A percentile compares a stretch with the other conserved stretches of the same genome.
These are phyloP conservation scores for Chrysoporthe cubensis DNA, from an alignment of 2,329 filamentous ascomycete species.

Conservation along the genomic window DNA sequence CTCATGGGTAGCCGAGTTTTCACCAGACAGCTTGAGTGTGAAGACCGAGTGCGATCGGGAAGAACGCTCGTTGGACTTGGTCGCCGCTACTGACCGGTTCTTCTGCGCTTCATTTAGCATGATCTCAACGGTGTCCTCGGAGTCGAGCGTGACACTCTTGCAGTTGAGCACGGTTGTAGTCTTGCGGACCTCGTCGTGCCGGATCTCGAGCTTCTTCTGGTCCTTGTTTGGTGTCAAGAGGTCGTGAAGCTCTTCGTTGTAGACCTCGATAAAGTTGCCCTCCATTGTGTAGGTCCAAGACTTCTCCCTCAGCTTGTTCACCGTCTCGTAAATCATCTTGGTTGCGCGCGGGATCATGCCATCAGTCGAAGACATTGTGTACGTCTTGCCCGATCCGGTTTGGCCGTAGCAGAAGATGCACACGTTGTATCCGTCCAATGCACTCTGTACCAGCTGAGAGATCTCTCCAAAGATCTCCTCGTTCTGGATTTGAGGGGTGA, in stretches of 20 bases:
- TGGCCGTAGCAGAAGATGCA: conserved; percentile 99
- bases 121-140: conserved; percentile 75
- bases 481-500: conserved; percentile 77
- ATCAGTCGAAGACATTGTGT: conserved; percentile 88
- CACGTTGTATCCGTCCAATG: conserved; percentile 96
- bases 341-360: conserved; percentile 96
- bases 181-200: conserved; percentile 80
- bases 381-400: conserved; percentile 95
- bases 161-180: conserved; percentile 83
- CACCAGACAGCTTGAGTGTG: conserved; percentile 77
- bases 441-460: conserved; percentile 93
- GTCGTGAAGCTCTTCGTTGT: conserved; percentile 97
- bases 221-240: conserved; percentile 68
- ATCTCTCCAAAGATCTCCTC: conserved; percentile 93
- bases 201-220: conserved; percentile 84
- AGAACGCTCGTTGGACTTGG: conserved; percentile 95
- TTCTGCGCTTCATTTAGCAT: conserved; percentile 81
- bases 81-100: conserved; percentile 91
- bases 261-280: conserved; percentile 94
- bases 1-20: conserved; percentile 77
- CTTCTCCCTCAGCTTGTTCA: conserved; percentile 81
- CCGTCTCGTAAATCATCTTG: conserved; percentile 89
- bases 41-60: conserved; percentile 96
- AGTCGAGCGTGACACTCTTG: conserved; percentile 76
- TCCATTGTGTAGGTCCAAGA: conserved; percentile 96